These are phyloP conservation scores for Alternaria arborescens DNA, from an alignment of 2,329 filamentous ascomycete genomes.

Conservation along the genomic window DNA sequence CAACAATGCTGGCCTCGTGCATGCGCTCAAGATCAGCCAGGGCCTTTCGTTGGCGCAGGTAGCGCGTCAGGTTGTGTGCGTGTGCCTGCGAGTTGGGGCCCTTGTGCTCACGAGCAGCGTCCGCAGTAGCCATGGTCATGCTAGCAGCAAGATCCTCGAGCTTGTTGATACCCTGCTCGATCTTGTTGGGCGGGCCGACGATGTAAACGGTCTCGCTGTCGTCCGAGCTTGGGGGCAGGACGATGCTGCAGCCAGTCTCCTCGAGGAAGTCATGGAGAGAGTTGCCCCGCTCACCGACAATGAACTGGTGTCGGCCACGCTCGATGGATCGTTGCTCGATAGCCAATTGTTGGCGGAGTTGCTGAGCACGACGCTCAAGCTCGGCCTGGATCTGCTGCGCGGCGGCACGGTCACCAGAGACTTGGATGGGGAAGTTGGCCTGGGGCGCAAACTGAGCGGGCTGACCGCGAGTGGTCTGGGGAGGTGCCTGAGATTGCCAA, in stretches of 20 bases:
- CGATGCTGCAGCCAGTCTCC: constrained; percentile 88
- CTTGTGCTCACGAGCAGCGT: constrained; percentile 82
- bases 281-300: constrained; percentile 83
- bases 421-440: constrained; percentile 78
- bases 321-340: constrained; percentile 84
- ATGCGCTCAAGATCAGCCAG: constrained; percentile 82
- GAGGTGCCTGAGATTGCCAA: constrained; percentile 73
- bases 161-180: constrained; percentile 79
- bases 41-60: constrained; percentile 82
- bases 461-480: constrained; percentile 69
- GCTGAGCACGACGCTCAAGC: constrained; percentile 79
- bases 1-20: constrained; percentile 87
- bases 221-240: constrained; percentile 77
- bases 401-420: constrained; percentile 84
- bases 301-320: constrained; percentile 90
- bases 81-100: constrained; percentile 77
- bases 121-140: constrained; percentile 85
- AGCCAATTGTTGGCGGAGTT: constrained; percentile 78
- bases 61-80: constrained; percentile 85
- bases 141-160: constrained; percentile 88
- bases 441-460: constrained; percentile 75
- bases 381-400: constrained; percentile 81
- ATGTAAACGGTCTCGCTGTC: constrained; percentile 87
- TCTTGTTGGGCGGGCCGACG: constrained; percentile 77
- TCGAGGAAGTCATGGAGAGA: constrained; percentile 86